Conservation (phyloP, 257 asterid species). For the Gynochthodes officinalis region DNA sequence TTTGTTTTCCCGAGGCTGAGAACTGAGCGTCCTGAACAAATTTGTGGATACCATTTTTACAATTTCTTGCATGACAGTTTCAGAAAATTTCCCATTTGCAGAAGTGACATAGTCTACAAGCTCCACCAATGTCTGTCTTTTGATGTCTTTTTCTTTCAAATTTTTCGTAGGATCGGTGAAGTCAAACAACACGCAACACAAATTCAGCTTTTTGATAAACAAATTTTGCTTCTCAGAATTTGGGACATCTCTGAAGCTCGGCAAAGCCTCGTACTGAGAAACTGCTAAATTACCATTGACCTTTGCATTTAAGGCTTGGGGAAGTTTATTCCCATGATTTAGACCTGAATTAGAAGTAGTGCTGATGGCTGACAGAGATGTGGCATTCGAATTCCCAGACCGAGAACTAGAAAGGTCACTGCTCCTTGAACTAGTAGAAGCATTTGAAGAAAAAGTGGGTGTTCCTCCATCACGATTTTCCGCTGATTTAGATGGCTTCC, state of each 20-base stretch:
- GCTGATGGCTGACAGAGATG: slow-evolving; percentile 30
- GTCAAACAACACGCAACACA: slow-evolving; percentile 71
- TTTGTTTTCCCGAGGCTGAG: slow-evolving; percentile 71
- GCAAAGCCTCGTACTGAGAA: slow-evolving; percentile 62
- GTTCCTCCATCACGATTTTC: slow-evolving; percentile 73
- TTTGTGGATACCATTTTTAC: slow-evolving; percentile 67
- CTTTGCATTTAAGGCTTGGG: slow-evolving; percentile 34
- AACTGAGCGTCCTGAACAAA: slow-evolving; percentile 58
- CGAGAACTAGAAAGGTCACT: slow-evolving; percentile 31
- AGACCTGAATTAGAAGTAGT: slow-evolving; percentile 33
- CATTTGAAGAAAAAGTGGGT: slow-evolving; percentile 37
- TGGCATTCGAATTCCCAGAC: slow-evolving; percentile 35
- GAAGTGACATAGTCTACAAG: slow-evolving; percentile 72
- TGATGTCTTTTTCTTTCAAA: slow-evolving; percentile 78
- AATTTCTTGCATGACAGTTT: slow-evolving; percentile 58
- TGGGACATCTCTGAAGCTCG: slow-evolving; percentile 77
- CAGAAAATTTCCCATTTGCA: slow-evolving; percentile 68
- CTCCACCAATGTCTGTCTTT: slow-evolving; percentile 82
- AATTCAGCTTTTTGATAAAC: slow-evolving; percentile 60
- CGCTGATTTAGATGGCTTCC: slow-evolving; percentile 58
- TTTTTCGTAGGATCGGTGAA: slow-evolving; percentile 79
- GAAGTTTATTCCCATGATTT: slow-evolving; percentile 25
- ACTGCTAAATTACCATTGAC: slow-evolving; percentile 48
- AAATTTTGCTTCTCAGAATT: slow-evolving; percentile 69
- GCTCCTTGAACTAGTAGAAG: slow-evolving; percentile 45